A percentile compares a stretch with the other conserved stretches of the same genome.
These are phyloP conservation scores for Scheffersomyces ergatensis DNA, from an alignment of 805 yeast genomes.

Conservation along the genomic window DNA sequence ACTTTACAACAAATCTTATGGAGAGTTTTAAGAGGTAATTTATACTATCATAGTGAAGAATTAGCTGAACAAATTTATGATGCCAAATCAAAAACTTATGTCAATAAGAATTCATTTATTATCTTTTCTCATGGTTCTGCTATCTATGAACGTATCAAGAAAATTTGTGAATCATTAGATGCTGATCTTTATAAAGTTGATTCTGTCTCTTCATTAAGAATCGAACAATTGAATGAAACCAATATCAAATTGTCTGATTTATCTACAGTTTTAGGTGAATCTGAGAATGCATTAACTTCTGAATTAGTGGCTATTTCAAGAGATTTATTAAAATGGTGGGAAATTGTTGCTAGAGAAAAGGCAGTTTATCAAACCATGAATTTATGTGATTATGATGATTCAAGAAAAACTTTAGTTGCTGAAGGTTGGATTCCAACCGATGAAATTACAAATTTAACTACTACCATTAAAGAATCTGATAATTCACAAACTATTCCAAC, in stretches of 20 bases:
- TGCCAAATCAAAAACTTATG: conserved; percentile 49
- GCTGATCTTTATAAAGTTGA: conserved; percentile 72
- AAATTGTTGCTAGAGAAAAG: conserved; percentile 65
- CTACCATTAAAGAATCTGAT: conserved; percentile 63
- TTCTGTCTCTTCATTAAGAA: conserved; percentile 22
- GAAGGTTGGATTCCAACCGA: conserved; percentile 96
- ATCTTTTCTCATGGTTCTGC: conserved; percentile 89
- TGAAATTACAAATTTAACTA: conserved; percentile 65
- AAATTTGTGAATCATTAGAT: conserved; percentile 87
- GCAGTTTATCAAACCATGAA: conserved; percentile 78
- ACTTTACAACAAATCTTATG: conserved; percentile 80
- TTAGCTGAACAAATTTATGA: conserved; percentile 70
- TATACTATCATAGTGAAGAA: conserved; percentile 72
- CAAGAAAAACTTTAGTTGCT: conserved; percentile 83
- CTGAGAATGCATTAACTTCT: conserved; percentile 62
- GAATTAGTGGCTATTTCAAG: conserved; percentile 79
- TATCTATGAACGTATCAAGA: conserved; percentile 67
- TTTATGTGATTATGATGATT: conserved; percentile 73
- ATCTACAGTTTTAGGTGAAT: conserved; percentile 31
- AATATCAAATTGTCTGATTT: conserved; percentile 30
- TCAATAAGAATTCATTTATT: conserved; percentile 79
- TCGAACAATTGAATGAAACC: conserved; percentile 26
- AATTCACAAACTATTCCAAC: conserved; percentile 50
- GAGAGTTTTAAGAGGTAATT: conserved; percentile 91
- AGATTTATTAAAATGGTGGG: conserved; percentile 73